Evolutionary conservation across 371 early-diverging fungal genomes (phyloP).

Genomic region (Nematocida displodere): DNA sequence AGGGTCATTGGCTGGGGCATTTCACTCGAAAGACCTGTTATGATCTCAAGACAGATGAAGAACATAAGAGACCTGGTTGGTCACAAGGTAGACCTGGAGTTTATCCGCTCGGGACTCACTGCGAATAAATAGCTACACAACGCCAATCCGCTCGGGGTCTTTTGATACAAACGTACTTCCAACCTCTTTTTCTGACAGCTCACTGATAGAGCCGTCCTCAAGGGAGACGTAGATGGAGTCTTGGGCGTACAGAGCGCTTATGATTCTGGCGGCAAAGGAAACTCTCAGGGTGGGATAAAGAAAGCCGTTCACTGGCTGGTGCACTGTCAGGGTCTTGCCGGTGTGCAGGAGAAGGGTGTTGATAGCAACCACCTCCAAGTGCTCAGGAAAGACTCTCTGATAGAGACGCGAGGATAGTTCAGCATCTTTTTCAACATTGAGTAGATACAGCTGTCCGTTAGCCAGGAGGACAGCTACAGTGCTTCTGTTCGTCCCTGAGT

Average conservation of each 20-base stretch:
- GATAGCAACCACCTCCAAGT: neutral
- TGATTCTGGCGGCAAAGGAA: neutral
- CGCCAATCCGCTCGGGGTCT: too few relatives aligned
- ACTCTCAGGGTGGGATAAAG: slow-evolving; percentile 3
- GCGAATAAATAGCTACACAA: too few relatives aligned
- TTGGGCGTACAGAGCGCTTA: neutral
- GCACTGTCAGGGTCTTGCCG: too few relatives aligned
- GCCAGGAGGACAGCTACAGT: slow-evolving; percentile 26
- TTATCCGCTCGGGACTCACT: slow-evolving; percentile 74
- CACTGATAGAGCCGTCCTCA: neutral
- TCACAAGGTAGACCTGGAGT: slow-evolving; percentile 88
- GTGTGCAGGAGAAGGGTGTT: neutral
- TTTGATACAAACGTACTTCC: neutral
- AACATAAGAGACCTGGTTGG: slow-evolving; percentile 95
- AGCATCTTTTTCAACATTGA: slow-evolving; percentile 18
- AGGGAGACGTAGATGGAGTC: neutral
- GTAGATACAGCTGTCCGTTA: neutral
- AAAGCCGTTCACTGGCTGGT: too few relatives aligned
- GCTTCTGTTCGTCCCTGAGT: neutral
- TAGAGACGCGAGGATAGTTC: neutral
- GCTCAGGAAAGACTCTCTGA: neutral
- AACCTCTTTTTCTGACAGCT: neutral
- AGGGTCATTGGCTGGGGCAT: slow-evolving; percentile 97
- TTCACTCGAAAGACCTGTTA: slow-evolving; percentile 94
- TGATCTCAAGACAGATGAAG: slow-evolving; percentile 92